Evolutionary conservation across 129 eudicot genomes (phyloP), one percentile per base, ranked within the genome.

Genomic region (Logfia minima): DNA sequence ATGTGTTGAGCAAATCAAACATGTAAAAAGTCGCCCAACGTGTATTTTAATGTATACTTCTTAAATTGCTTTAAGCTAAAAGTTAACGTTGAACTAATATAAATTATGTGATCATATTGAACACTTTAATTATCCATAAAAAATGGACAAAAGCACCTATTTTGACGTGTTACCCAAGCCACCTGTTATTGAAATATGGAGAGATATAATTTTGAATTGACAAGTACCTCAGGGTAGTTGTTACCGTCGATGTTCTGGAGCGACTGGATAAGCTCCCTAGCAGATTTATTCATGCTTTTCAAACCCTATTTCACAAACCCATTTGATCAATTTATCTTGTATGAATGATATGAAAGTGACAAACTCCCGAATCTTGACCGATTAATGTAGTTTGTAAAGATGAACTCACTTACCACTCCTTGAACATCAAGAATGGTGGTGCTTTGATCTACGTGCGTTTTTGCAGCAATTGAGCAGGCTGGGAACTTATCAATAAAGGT

Each of bases 351-450:
- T 55, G 51, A 43, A 43, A 43, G 16, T 43, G 51, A 55, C 62
- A 55, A 55, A 53, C 60, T 39, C 48, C 11, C 48, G 2, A 39
- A 39, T 39, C 11, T 18, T n/a, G 23, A 55, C 24, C 24, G 31
- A 21, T 11, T 41, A 39, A 11, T 69, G 61, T 28, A 39, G 60
- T 24, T 68, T n/a, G 82, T 78, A 79, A 80, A 6, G 41, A 64
- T 62, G 6, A 37, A 23, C 39, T 39, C 11, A 79, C 97, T 60
- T 88, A 95, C 99, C 95, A 95, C 96, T 84, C 97, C 97, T 77
- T 92, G 94, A 65, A 95, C 99, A 84, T 95, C 99, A 79, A 95
- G 80, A 74, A 95, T 95, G 59, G 99, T 92, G 39, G 99, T 95
- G 85, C 99, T 95, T 80, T 92, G 97, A 79, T 95, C 99, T 65